Percentiles rank a stretch among this genome's conserved stretches.
Evolutionary conservation across 2,329 filamentous ascomycete species (phyloP).

Genomic region (Scedosporium dehoogii): DNA sequence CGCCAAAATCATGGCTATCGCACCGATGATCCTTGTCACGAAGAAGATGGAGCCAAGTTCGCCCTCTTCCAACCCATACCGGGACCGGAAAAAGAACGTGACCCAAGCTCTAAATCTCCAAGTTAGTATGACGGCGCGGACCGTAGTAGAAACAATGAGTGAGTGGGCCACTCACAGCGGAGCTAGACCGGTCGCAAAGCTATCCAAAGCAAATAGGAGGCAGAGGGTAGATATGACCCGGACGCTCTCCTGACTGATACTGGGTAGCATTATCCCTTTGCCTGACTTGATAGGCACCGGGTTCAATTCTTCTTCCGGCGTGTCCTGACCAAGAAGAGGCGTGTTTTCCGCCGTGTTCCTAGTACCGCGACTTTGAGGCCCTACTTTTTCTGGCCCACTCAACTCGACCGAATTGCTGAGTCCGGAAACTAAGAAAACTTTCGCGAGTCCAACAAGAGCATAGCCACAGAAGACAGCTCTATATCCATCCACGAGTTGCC

Average conservation of each 20-base stretch:
- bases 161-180: constrained; percentile 36
- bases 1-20: constrained; percentile 40
- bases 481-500: constrained; percentile 38
- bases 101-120: constrained; percentile 40
- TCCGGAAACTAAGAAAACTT: constrained; percentile 39
- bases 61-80: constrained; percentile 36
- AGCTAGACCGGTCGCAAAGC: constrained; percentile 61
- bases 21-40: constrained; percentile 39
- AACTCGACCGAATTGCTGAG: constrained; percentile 38
- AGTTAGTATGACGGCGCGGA: constrained; percentile 16
- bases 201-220: constrained; percentile 58
- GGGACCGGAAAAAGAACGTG: constrained; percentile 43
- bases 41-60: constrained; percentile 46
- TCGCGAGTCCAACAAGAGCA: constrained; percentile 44
- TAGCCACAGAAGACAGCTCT: constrained; percentile 48
- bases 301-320: neutral
- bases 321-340: neutral
- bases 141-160: constrained; percentile 23
- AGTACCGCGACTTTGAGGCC: neutral
- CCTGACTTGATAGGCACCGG: neutral
- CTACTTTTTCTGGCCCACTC: constrained; percentile 9
- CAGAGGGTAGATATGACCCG: constrained; percentile 51
- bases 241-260: constrained; percentile 46
- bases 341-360: neutral
- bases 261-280: constrained; percentile 31